A percentile compares a stretch with the other conserved stretches of the same genome.
These are phyloP conservation scores for Megacollybia platyphylla DNA, from an alignment of 1,284 basidiomycete genomes.

Conservation along the genomic window DNA sequence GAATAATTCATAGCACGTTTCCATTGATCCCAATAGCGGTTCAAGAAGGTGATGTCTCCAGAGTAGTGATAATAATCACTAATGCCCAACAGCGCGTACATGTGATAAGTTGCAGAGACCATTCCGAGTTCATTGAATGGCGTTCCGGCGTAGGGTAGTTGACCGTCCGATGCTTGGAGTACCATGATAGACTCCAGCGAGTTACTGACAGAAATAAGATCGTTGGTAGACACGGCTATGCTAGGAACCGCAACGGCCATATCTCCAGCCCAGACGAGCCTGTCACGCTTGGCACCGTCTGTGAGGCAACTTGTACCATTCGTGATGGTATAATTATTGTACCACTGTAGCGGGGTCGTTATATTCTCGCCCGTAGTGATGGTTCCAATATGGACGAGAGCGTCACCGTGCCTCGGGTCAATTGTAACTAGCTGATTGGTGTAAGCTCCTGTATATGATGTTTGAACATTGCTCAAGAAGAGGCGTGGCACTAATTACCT, in stretches of 20 bases:
- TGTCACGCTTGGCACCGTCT: neutral
- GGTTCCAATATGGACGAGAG: neutral
- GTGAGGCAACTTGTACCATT: neutral
- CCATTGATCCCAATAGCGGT: neutral
- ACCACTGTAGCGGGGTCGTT: neutral
- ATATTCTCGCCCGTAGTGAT: neutral
- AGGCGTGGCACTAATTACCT: neutral
- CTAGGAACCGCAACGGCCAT: neutral
- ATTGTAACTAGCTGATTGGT: neutral
- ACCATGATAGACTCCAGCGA: neutral
- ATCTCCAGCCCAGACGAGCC: neutral
- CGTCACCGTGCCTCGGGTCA: neutral
- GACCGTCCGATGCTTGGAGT: neutral
- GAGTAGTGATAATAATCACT: neutral
- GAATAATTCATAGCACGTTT: neutral
- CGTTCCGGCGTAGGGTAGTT: neutral
- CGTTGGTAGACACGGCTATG: neutral
- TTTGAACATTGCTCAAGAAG: neutral
- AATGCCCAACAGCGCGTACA: neutral
- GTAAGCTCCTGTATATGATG: neutral
- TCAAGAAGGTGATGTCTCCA: neutral
- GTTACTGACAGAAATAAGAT: neutral
- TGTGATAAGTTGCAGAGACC: neutral
- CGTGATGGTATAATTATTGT: neutral
- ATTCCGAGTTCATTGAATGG: neutral